phyloP scores from a whole-genome alignment of 2,329 filamentous ascomycete genomes.

The Colletotrichum caudatum region DNA sequence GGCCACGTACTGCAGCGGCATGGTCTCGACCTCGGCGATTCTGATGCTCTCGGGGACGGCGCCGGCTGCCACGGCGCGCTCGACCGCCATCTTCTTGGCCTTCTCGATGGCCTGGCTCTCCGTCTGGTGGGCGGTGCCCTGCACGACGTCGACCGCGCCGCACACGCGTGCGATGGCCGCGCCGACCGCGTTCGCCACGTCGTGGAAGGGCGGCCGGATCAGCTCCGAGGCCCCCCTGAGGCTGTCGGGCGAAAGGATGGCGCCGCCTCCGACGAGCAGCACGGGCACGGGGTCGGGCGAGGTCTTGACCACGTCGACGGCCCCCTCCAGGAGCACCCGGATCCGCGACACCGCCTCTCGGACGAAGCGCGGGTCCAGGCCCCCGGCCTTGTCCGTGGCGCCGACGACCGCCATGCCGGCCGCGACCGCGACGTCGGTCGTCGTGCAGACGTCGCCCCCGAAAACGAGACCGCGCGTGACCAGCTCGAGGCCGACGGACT shows the following conservation, averaged over 20 bases:
- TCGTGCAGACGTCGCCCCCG: constrained; percentile 59
- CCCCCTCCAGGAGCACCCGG: constrained; percentile 43
- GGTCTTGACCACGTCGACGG: constrained; percentile 47
- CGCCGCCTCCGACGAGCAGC: constrained; percentile 72
- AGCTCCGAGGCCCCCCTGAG: constrained; percentile 68
- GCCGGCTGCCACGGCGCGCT: constrained; percentile 41
- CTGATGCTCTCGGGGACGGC: constrained; percentile 48
- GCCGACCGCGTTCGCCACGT: constrained; percentile 74
- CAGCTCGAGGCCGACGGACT: constrained; percentile 63
- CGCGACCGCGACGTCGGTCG: constrained; percentile 60
- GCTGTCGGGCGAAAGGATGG: constrained; percentile 67
- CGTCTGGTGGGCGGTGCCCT: constrained; percentile 42
- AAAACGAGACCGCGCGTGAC: constrained; percentile 60
- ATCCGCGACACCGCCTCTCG: constrained; percentile 42
- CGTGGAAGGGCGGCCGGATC: constrained; percentile 67
- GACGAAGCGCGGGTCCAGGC: constrained; percentile 47
- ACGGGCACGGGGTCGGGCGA: constrained; percentile 46
- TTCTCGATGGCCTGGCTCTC: constrained; percentile 43
- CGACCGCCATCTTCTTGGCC: constrained; percentile 43
- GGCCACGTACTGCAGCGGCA: constrained; percentile 51
- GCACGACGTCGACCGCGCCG: constrained; percentile 58
- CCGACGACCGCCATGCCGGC: constrained; percentile 64
- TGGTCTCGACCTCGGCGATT: constrained; percentile 58
- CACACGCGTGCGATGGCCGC: constrained; percentile 72
- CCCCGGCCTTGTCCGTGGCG: constrained; percentile 45